A percentile compares a stretch with the other conserved stretches of the same genome.
phyloP scores from a whole-genome alignment of 352 stramenopile genomes.

The Bremia lactucae region DNA sequence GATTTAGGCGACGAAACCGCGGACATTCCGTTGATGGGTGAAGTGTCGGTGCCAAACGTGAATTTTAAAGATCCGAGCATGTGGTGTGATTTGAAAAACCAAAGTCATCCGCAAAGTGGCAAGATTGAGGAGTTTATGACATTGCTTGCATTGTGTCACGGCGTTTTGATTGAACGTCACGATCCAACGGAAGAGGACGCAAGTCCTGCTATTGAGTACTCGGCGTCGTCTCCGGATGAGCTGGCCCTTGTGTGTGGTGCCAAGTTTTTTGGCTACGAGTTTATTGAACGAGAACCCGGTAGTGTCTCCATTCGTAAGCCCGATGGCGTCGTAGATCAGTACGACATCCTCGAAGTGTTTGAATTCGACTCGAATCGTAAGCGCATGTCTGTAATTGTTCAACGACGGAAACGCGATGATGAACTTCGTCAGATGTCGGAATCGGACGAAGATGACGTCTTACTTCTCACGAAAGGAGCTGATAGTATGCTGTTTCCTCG shows the following conservation, averaged over 20 bases:
- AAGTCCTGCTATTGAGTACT: constrained; percentile 46
- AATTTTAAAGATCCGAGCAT: constrained; percentile 70
- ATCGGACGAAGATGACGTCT: constrained; percentile 58
- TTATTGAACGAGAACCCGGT: constrained; percentile 57
- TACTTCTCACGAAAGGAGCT: constrained; percentile 71
- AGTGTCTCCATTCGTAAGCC: constrained; percentile 58
- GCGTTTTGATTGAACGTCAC: constrained; percentile 91
- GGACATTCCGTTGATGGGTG: constrained; percentile 22
- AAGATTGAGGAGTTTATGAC: constrained; percentile 82
- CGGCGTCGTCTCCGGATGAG: constrained; percentile 85
- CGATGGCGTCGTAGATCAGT: constrained; percentile 47
- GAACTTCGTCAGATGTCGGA: constrained; percentile 61
- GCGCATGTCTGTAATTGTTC: constrained; percentile 80
- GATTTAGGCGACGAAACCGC: constrained; percentile 27
- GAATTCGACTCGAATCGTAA: constrained; percentile 88
- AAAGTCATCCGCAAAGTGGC: constrained; percentile 20
- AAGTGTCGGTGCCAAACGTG: constrained; percentile 41
- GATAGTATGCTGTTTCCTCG: constrained; percentile 83
- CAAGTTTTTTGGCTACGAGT: constrained; percentile 83
- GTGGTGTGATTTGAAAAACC: constrained; percentile 43
- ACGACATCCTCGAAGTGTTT: constrained; percentile 89
- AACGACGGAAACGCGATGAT: constrained; percentile 53
- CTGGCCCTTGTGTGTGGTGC: constrained; percentile 75
- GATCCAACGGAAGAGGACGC: constrained; percentile 20
- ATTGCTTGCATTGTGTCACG: constrained; percentile 88